Evolutionary conservation across 164 flowering plant species (phyloP), one percentile per base, ranked within the genome.

Genomic region (Vitis rupestris): DNA sequence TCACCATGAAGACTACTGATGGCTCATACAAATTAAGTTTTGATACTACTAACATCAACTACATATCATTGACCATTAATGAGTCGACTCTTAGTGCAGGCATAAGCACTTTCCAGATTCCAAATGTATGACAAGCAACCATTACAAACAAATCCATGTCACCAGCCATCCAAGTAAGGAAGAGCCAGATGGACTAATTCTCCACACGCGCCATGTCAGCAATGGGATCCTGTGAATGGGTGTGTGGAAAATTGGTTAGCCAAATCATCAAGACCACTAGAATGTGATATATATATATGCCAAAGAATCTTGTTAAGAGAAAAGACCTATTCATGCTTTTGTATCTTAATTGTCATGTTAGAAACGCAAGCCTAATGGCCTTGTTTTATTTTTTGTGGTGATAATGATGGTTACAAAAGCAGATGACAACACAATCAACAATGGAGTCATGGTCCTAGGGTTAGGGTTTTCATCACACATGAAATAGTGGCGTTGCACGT

Each of bases 71-170:
- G 58, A 13, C 58, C 8, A n/a, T 56, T n/a, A 37, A 37, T 37
- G 7, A 0, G 4, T n/a, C 9, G 59, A 9, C 19, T 56, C 8
- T 16, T n/a, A 16, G 19, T 56, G 59, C 17, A 7, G 19, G 59
- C 59, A 56, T 15, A n/a, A 15, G 19, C n/a, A 9, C 9, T 56
- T n/a, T 2, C 59, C 14, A 16, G 59, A n/a, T 17, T n/a, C 16
- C 59, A 56, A n/a, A 23, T 8, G 59, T 56, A n/a, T 56, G 1
- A 56, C 59, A 56, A 56, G 59, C 27, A 56, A 56, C 59, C 59
- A 16, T n/a, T 56, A 23, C 27, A 23, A 2, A 23, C 27, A 23
- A 23, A 23, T 1, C 27, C 27, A 23, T 23, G 27, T 23, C 27
- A 23, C 2, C 27, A 23, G 27, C 27, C 27, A 23, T 23, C 27